These are phyloP conservation scores for Botrytis aclada DNA, from an alignment of 2,329 filamentous ascomycete genomes.

Conservation along the genomic window DNA sequence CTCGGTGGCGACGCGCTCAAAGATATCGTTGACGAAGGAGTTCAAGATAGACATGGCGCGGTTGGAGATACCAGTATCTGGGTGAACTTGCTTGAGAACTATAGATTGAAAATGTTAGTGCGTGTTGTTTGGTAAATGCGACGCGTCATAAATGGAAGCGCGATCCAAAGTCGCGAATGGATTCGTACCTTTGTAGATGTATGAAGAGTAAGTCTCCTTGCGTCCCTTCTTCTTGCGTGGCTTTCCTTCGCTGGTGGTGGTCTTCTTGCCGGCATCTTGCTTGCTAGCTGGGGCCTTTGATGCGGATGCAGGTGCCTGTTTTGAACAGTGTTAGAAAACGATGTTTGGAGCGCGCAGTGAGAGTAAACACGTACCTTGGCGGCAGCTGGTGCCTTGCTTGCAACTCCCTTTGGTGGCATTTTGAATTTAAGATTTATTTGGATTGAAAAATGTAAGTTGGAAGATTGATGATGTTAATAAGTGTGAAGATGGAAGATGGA, in stretches of 20 bases:
- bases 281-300: constrained; percentile 84
- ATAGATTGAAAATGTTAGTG: constrained; percentile 31
- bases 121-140: constrained; percentile 12
- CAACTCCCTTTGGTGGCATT: constrained; percentile 93
- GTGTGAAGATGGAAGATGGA: not conserved
- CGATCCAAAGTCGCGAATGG: constrained; percentile 30
- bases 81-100: constrained; percentile 99
- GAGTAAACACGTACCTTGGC: constrained; percentile 53
- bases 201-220: constrained; percentile 99
- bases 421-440: constrained; percentile 43
- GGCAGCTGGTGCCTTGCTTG: constrained; percentile 77
- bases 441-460: constrained; percentile 35
- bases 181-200: constrained; percentile 97
- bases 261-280: constrained; percentile 95
- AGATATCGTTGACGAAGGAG: constrained; percentile 99
- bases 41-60: constrained; percentile 99
- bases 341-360: not conserved
- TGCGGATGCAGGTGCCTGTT: constrained; percentile 17
- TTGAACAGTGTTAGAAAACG: not conserved
- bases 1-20: constrained; percentile 98
- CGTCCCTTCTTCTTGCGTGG: constrained; percentile 99
- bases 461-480: constrained; percentile 1
- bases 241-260: constrained; percentile 78
- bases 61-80: constrained; percentile 99
- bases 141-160: constrained; percentile 22